Evolutionary conservation across 23 red algal species (phyloP), one percentile per base, ranked within the genome.

Genomic region (Pyropia yezoensis): DNA sequence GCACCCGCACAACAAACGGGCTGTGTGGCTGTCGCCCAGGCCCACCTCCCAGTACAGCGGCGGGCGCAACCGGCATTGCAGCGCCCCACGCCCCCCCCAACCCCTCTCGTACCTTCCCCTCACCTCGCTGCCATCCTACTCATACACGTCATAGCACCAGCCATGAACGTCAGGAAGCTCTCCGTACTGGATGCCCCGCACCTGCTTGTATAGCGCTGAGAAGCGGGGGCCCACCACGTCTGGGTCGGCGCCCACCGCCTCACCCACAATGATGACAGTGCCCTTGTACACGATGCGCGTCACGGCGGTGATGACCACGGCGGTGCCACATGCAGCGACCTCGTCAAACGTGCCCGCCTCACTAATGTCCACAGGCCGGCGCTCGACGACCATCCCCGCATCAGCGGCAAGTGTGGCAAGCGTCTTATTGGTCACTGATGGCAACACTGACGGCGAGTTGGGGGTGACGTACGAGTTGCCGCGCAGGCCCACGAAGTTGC

Each of bases 221-320:
- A 74, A 60, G 15, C 73, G 53, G 1, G 75, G 67, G 27, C 89
- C 89, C 18, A 95, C 89, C 17, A 57, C 67, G 54, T 89, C 74
- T 28, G 75, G 76, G 50, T 61, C 60, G 0, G 12, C 14, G 1
- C 73, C 73, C 3, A 61, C 20, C 29, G 68, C 52, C 19, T 55
- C 27, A 5, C 85, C 85, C 26, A 90, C 80, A 39, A 63, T 32
- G 18, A 85, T 76, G 26, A 86, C 49, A 14, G 34, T 52, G 54
- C 70, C 82, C 13, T 65, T 67, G 54, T 80, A 72, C 50, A 90
- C 70, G 20, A 96, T 65, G 20, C 79, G 60, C 18, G 77, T 71
- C 18, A 96, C 92, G 15, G 92, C 77, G 0, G 92, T 96, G 66
- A 96, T 89, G 18, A 96, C 92, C 30, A 96, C 92, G 33, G 92